Percentiles rank a stretch among this genome's conserved stretches.
phyloP scores from a whole-genome alignment of 78 protist genomes.

The Dictyostelium purpureum region DNA sequence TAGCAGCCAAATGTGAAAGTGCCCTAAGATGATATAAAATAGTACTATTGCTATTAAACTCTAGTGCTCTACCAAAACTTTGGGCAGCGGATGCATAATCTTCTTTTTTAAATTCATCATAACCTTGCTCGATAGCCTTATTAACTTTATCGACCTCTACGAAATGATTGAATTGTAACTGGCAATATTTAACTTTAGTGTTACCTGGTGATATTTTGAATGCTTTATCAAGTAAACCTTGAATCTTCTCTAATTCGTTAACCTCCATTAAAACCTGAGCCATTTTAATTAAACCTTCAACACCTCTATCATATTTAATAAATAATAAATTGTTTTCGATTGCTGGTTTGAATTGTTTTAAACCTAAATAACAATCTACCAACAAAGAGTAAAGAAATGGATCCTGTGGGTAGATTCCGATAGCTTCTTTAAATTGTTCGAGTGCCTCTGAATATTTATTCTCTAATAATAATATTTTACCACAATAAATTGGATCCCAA shows the following conservation, averaged over 20 bases:
- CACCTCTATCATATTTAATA: slow-evolving; percentile 18
- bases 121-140: slow-evolving; percentile 33
- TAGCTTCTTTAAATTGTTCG: slow-evolving; percentile 41
- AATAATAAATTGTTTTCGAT: background rate
- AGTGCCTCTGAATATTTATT: slow-evolving; percentile 34
- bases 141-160: slow-evolving; percentile 35
- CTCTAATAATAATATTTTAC: slow-evolving; percentile 38
- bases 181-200: slow-evolving; percentile 2
- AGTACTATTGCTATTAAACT: slow-evolving; percentile 28
- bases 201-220: background rate
- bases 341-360: slow-evolving; percentile 12
- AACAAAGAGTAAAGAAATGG: slow-evolving; percentile 35
- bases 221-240: slow-evolving; percentile 33
- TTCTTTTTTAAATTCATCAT: slow-evolving; percentile 14
- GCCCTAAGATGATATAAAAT: slow-evolving; percentile 50
- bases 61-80: slow-evolving; percentile 14
- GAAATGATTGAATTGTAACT: slow-evolving; percentile 1
- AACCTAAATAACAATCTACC: slow-evolving; percentile 35
- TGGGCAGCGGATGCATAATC: slow-evolving; percentile 17
- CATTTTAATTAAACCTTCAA: background rate
- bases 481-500: slow-evolving; percentile 70
- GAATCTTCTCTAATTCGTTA: slow-evolving; percentile 33
- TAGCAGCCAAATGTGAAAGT: slow-evolving; percentile 11
- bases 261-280: slow-evolving; percentile 49
- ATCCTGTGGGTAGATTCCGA: slow-evolving; percentile 3